Conservation (phyloP, 257 asterid species). For the Agastache rugosa region DNA sequence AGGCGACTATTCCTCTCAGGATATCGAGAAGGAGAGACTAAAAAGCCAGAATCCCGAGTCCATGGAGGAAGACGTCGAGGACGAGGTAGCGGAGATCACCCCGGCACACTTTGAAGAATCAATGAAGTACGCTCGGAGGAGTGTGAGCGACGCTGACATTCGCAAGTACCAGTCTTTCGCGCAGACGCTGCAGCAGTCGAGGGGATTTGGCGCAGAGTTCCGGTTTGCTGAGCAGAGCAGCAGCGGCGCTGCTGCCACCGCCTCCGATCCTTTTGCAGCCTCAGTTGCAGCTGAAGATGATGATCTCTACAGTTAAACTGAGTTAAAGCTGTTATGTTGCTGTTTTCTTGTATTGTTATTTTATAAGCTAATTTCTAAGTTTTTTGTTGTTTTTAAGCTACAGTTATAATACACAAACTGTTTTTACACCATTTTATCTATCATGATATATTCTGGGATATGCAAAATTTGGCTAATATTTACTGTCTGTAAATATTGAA, state of each 20-base stretch:
- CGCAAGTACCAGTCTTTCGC: constrained; percentile 66
- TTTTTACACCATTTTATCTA: background rate
- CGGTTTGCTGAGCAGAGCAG: constrained; percentile 49
- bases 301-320: constrained; percentile 39
- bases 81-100: constrained; percentile 61
- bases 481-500: background rate
- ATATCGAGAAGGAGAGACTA: constrained; percentile 59
- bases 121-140: constrained; percentile 65
- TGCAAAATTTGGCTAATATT: background rate
- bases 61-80: constrained; percentile 70
- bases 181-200: constrained; percentile 69
- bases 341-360: background rate
- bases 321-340: background rate
- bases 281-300: constrained; percentile 53
- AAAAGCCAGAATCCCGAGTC: constrained; percentile 60
- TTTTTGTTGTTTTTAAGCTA: background rate
- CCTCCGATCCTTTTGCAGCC: constrained; percentile 54
- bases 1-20: constrained; percentile 34
- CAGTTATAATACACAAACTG: background rate
- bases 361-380: background rate
- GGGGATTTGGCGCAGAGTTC: constrained; percentile 64
- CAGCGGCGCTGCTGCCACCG: constrained; percentile 29
- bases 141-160: constrained; percentile 61
- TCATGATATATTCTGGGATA: background rate
- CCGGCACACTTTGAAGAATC: constrained; percentile 68